phyloP scores from a whole-genome alignment of 257 asterid genomes.

The Fraxinus americana region DNA sequence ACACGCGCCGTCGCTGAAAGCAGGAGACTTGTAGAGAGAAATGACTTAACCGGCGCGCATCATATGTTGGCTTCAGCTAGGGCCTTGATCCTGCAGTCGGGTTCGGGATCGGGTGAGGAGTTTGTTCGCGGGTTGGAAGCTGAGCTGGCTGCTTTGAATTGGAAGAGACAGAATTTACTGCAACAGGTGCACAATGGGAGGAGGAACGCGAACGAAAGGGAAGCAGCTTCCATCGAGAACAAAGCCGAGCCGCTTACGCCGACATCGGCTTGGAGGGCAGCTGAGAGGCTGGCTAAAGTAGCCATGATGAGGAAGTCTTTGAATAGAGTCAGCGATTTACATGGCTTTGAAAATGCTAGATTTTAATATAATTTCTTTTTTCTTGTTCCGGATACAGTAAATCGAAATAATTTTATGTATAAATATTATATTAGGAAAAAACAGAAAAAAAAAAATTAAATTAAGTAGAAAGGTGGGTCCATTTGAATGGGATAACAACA shows the following conservation, averaged over 20 bases:
- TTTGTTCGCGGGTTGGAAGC: slow-evolving; percentile 75
- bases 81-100: slow-evolving; percentile 65
- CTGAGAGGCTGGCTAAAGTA: slow-evolving; percentile 97
- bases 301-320: slow-evolving; percentile 91
- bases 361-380: slow-evolving; percentile 42
- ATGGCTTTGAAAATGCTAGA: slow-evolving; percentile 97
- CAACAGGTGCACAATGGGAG: slow-evolving; percentile 33
- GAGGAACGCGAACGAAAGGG: slow-evolving; percentile 31
- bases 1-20: slow-evolving; percentile 92
- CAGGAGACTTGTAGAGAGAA: slow-evolving; percentile 52
- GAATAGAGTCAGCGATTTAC: slow-evolving; percentile 95
- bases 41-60: slow-evolving; percentile 69
- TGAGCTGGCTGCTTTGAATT: slow-evolving; percentile 62
- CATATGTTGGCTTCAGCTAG: slow-evolving; percentile 80
- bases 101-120: slow-evolving; percentile 64
- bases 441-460: background rate
- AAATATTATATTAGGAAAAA: slow-evolving; percentile 24
- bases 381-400: background rate
- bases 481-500: slow-evolving; percentile 26
- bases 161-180: slow-evolving; percentile 43
- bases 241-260: slow-evolving; percentile 91
- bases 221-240: slow-evolving; percentile 31
- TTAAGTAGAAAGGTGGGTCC: slow-evolving; percentile 3
- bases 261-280: slow-evolving; percentile 99
- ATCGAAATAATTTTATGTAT: slow-evolving; percentile 29